Evolutionary conservation across 1,139 yeast genomes (phyloP).

Genomic region (Kodamaea derodonti): DNA sequence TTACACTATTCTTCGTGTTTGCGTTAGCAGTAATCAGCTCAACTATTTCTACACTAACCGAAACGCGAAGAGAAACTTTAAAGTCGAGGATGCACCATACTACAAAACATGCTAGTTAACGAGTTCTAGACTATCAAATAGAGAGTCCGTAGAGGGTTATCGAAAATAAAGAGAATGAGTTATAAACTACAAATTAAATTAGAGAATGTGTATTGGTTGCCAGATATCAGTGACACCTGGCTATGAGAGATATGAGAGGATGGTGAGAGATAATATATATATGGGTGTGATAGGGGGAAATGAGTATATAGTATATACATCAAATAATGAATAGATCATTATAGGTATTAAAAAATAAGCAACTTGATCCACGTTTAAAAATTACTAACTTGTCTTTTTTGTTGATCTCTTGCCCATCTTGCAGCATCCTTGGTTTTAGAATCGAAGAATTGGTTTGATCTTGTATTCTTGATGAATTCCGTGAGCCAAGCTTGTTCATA

Average conservation of each 20-base stretch:
- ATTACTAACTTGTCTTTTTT: conserved; percentile 45
- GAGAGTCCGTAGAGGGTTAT: no score
- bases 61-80: no score
- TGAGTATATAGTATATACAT: conserved; percentile 1
- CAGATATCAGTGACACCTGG: not conserved
- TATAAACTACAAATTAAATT: not conserved
- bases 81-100: no score
- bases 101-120: no score
- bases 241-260: conserved; percentile 2
- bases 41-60: no score
- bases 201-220: conserved; percentile 1
- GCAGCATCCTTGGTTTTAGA: conserved; percentile 81
- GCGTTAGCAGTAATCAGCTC: no score
- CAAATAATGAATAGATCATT: not conserved
- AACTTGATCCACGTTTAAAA: no score
- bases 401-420: conserved; percentile 94
- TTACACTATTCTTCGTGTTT: no score
- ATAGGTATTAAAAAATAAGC: not conserved
- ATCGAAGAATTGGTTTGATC: conserved; percentile 57
- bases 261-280: not conserved
- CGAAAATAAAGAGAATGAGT: no score
- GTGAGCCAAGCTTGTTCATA: conserved; percentile 76
- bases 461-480: conserved; percentile 70
- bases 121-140: no score
- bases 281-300: not conserved